phyloP scores from a whole-genome alignment of 441 rosid genomes.

The Arabidopsis lyrata region DNA sequence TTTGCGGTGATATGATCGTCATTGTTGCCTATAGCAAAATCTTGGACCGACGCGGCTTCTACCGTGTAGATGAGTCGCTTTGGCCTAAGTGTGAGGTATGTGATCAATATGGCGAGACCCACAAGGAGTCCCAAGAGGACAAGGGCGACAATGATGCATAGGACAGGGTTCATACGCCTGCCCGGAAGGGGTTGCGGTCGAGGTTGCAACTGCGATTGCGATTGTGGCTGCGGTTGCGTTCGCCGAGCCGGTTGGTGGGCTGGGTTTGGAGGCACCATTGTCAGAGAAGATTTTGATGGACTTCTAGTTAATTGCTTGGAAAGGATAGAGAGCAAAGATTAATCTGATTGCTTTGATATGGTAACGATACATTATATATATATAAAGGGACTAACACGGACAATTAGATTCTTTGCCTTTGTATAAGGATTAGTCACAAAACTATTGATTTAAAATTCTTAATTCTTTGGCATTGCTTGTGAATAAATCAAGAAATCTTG shows the following conservation, averaged over 20 bases:
- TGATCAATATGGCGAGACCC: constrained; percentile 65
- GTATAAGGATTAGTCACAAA: constrained; percentile 36
- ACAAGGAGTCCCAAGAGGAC: constrained; percentile 59
- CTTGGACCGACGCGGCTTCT: constrained; percentile 62
- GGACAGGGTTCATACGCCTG: constrained; percentile 39
- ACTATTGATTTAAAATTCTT: constrained; percentile 15
- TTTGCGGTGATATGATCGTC: constrained; percentile 68
- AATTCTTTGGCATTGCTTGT: constrained; percentile 42
- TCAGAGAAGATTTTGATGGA: not conserved
- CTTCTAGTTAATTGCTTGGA: constrained; percentile 11
- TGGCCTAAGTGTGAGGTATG: constrained; percentile 73
- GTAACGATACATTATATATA: constrained; percentile 34
- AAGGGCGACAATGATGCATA: constrained; percentile 47
- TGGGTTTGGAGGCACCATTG: constrained; percentile 39
- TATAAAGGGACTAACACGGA: constrained; percentile 3
- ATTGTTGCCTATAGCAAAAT: constrained; percentile 51
- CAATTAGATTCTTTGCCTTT: constrained; percentile 45
- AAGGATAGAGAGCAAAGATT: constrained; percentile 20
- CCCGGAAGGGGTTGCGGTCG: constrained; percentile 16
- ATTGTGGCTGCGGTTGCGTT: not conserved
- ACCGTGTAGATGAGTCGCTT: constrained; percentile 57
- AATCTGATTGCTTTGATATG: constrained; percentile 32
- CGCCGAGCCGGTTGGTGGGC: constrained; percentile 23
- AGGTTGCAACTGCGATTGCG: constrained; percentile 3
- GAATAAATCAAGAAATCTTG: constrained; percentile 49